Base-by-base conservation (phyloP, 768 basidiomycete species). In the Calvatia gigantea region DNA sequence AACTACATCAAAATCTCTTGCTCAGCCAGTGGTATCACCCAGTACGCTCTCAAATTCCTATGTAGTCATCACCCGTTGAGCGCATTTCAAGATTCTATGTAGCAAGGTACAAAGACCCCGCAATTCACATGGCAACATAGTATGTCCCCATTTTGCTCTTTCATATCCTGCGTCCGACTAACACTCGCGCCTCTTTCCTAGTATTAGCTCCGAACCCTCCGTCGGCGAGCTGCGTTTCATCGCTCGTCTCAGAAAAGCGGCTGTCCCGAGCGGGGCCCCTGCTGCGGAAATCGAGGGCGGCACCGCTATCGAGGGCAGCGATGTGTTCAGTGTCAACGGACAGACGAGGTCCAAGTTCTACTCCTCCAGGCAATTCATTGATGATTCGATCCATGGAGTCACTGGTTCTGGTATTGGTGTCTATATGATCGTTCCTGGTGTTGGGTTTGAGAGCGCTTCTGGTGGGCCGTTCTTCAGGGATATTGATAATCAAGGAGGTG, bases 1-100 rank as follows among this genome's bases (percentile, higher is more conserved):
- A 73, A 73, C 61, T 72, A 71, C 53, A 67, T 73, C 61, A 64
- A 64, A 50, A 71, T 72, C 41, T 71, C 71, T n/a, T 73, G 72
- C 53, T 67, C 64, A 0, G 66, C 72, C n/a, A 59, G 65, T 37
- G 66, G 66, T 1, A 58, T 73, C 23, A 69, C 64, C 12, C 70
- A 71, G 71, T 70, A 48, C 27, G 65, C 49, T 35, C 33, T 28
- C 28, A 37, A 6, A 42, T 17, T 28, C 33, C 2, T 27, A 37
- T 29, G 23, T 5, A 2, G 29, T n/a, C 27, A n/a, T 19, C 44
- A 28, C 15, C 23, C 42, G 12, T 21, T 21, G 28, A 28, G 42
- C 25, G 7, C 32, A 4, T 21, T 17, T 53, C 39, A 4, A 70
- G 68, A 37, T 70, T 69, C 60, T 73, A 72, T 51, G 67, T 72